phyloP scores from a whole-genome alignment of 768 basidiomycete species.

The Fomitopsis serialis region DNA sequence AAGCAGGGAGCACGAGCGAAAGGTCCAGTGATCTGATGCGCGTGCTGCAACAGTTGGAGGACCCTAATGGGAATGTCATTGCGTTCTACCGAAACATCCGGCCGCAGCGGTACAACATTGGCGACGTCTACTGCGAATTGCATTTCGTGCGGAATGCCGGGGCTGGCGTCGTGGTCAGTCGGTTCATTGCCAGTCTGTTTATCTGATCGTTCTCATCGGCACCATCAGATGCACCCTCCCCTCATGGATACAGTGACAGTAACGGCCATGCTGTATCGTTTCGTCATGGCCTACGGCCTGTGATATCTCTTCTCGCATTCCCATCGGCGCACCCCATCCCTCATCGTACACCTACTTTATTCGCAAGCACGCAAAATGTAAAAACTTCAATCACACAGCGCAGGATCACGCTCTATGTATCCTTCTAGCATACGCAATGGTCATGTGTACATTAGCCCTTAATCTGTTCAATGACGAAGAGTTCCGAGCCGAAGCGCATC shows the following conservation, averaged over 20 bases:
- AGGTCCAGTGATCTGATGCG: not conserved
- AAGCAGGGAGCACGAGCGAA: conserved; percentile 20
- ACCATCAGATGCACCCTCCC: conserved; percentile 71
- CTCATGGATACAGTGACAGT: conserved; percentile 88
- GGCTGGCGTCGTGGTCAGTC: conserved; percentile 71
- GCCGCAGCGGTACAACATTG: conserved; percentile 76
- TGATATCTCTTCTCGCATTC: conserved; percentile 19
- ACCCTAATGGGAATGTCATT: conserved; percentile 61
- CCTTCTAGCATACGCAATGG: conserved; percentile 63
- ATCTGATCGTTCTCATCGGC: conserved; percentile 7
- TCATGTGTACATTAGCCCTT: conserved; percentile 2
- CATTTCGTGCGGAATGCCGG: conserved; percentile 79
- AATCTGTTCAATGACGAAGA: not conserved
- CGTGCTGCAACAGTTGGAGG: conserved; percentile 54
- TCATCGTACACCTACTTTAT: not conserved
- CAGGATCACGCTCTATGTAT: conserved; percentile 2
- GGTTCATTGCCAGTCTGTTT: conserved; percentile 11
- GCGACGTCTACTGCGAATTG: conserved; percentile 82
- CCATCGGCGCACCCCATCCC: not conserved
- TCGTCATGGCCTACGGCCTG: conserved; percentile 51
- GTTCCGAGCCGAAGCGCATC: not conserved
- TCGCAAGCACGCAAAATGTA: conserved; percentile 7
- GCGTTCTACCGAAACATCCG: conserved; percentile 78
- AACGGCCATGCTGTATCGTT: conserved; percentile 82
- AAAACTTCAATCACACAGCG: not conserved